Conservation (phyloP, 805 yeast genomes). For the Kodamaea hsintzibuensis region DNA sequence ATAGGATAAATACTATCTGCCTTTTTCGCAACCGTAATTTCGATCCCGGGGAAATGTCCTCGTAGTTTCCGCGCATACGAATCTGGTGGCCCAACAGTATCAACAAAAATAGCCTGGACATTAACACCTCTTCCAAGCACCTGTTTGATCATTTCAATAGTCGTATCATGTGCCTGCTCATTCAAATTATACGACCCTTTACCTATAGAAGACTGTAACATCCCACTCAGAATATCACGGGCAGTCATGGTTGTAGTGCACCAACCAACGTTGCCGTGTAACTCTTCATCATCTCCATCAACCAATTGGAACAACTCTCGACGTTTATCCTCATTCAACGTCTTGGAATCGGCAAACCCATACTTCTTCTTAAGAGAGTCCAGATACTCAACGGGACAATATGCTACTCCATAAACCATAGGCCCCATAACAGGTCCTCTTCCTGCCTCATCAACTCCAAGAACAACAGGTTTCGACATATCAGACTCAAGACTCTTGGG, state of each 20-base stretch:
- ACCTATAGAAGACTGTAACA: constrained; percentile 61
- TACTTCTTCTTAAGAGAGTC: constrained; percentile 49
- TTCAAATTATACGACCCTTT: constrained; percentile 73
- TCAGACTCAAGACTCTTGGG: constrained; percentile 41
- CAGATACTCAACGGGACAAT: constrained; percentile 59
- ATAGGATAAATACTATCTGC: constrained; percentile 92
- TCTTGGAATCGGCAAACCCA: constrained; percentile 94
- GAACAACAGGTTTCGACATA: constrained; percentile 45
- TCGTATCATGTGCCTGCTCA: constrained; percentile 95
- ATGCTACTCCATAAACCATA: constrained; percentile 93
- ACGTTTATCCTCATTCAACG: constrained; percentile 72
- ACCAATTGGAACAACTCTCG: constrained; percentile 59
- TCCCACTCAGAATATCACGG: constrained; percentile 81
- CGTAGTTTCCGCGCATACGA: constrained; percentile 77
- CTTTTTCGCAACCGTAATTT: constrained; percentile 84
- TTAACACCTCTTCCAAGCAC: constrained; percentile 63
- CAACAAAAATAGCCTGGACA: constrained; percentile 76
- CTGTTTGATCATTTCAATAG: constrained; percentile 72
- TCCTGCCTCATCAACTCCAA: constrained; percentile 99
- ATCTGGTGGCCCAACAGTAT: constrained; percentile 95
- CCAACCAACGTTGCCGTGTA: constrained; percentile 75
- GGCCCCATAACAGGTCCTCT: constrained; percentile 98
- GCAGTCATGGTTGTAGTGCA: constrained; percentile 85
- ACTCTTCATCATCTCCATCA: constrained; percentile 33
- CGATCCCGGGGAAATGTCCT: constrained; percentile 63